Conservation (phyloP, 2,329 filamentous ascomycete genomes). For the Trichophyton verrucosum region DNA sequence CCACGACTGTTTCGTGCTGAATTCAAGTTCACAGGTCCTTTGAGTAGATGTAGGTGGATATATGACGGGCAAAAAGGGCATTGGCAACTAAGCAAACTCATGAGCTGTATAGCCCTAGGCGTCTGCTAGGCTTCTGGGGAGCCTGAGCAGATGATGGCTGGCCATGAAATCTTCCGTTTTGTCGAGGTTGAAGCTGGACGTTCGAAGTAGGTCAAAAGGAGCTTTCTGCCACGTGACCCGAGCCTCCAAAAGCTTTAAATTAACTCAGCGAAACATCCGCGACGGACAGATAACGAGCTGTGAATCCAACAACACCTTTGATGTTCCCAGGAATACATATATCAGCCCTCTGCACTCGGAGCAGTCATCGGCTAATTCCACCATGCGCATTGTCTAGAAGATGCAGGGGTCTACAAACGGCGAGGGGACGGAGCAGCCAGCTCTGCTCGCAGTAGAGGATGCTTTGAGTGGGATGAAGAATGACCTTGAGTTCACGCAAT, state of each 20-base stretch:
- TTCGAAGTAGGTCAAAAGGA: neutral
- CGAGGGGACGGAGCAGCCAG: neutral
- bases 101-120: too few relatives aligned
- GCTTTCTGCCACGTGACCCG: neutral
- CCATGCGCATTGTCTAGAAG: neutral
- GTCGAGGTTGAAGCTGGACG: neutral
- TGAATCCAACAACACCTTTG: neutral
- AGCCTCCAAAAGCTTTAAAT: neutral
- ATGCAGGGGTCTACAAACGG: neutral
- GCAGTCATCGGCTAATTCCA: neutral
- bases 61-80: too few relatives aligned
- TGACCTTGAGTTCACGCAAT: conserved; percentile 46
- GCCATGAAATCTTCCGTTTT: neutral
- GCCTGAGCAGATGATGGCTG: neutral
- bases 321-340: neutral
- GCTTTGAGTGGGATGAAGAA: conserved; percentile 35
- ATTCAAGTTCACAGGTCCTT: too few relatives aligned
- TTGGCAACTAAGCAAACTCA: too few relatives aligned
- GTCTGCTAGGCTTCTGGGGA: neutral
- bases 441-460: neutral
- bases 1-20: too few relatives aligned
- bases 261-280: neutral
- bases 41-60: too few relatives aligned
- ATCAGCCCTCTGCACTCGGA: neutral
- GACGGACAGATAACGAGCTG: neutral